Base-by-base conservation (phyloP, 2,329 filamentous ascomycete species). In the Phaeosphaeriaceae sp. region DNA sequence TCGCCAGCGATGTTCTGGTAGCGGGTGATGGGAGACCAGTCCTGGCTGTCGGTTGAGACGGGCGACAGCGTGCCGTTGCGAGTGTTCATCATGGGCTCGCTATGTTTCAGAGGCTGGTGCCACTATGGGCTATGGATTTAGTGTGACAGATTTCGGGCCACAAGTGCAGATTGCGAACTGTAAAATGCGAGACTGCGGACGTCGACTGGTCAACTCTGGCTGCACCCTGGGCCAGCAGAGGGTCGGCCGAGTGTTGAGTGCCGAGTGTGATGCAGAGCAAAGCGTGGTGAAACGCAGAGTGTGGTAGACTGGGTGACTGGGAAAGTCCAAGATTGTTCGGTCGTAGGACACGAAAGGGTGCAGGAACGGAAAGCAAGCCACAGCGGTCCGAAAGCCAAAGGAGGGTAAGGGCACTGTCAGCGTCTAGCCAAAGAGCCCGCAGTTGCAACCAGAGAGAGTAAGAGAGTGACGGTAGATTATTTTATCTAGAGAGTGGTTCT, bases 1-100 rank as follows among this genome's bases (percentile, higher is more conserved):
- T 73, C 71, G 68, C 59, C 62, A 46, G 60, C 59, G 44, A 72
- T 50, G 60, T 66, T 68, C 50, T 66, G 66, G 63, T 74, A 74
- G 59, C 68, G 65, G 43, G 66, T 68, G 56, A 73, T 67, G 62
- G 73, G 72, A 18, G 73, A 75, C 72, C 71, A 75, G 54, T 74
- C 72, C 56, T 64, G 71, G 66, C 69, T 67, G 62, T 70, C 71
- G 21, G 70, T 72, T 23, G 72, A 74, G 52, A 74, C 67, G 36
- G 73, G 73, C 44, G 73, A 75, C 43, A 74, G 64, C 28, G 72
- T 67, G 56, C 67, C 71, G 62, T 70, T 74, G 54, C 67, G 72
- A 37, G 64, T 64, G 61, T 72, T 73, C 68, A 74, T 71, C 35
- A 47, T 56, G 51, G 48, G 48, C 18, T 50, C 13, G 47, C 58